phyloP scores from a whole-genome alignment of 495 filamentous ascomycete genomes.

The Cairneyella variabilis region DNA sequence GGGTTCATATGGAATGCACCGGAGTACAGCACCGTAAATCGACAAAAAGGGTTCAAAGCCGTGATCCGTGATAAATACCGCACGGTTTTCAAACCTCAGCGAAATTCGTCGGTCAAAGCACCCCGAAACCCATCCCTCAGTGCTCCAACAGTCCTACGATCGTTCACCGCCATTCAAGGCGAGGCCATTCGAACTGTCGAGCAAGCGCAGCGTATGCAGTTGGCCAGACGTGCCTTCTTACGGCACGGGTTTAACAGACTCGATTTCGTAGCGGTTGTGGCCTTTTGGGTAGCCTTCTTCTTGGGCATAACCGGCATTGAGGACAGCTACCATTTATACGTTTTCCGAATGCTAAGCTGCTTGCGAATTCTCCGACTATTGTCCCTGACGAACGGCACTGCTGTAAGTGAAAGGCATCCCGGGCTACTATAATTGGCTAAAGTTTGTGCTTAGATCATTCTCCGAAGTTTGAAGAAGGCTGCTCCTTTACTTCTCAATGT shows the following conservation, averaged over 20 bases:
- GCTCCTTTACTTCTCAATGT: constrained; percentile 92
- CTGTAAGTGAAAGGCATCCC: constrained; percentile 29
- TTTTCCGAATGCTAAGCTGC: constrained; percentile 96
- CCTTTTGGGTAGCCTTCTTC: constrained; percentile 86
- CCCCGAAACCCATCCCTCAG: constrained; percentile 24
- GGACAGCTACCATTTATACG: constrained; percentile 63
- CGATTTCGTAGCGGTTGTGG: constrained; percentile 94
- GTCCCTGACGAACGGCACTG: constrained; percentile 84
- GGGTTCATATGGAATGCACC: constrained; percentile 83
- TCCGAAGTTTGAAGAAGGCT: constrained; percentile 92
- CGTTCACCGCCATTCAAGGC: constrained; percentile 69
- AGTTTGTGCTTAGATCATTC: constrained; percentile 55
- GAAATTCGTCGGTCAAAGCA: constrained; percentile 15
- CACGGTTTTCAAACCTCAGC: constrained; percentile 65
- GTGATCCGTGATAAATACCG: constrained; percentile 71
- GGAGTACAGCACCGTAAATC: constrained; percentile 79
- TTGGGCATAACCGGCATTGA: constrained; percentile 68
- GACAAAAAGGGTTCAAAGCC: constrained; percentile 64
- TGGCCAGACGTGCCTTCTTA: constrained; percentile 89
- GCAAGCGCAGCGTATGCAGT: constrained; percentile 75
- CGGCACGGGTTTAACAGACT: constrained; percentile 93
- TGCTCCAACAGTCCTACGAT: constrained; percentile 72
- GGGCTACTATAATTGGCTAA: constrained; percentile 22
- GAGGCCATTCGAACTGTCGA: constrained; percentile 47
- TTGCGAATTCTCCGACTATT: constrained; percentile 87